Conservation (phyloP, 2,329 filamentous ascomycete genomes). For the Fonsecaea nubica region DNA sequence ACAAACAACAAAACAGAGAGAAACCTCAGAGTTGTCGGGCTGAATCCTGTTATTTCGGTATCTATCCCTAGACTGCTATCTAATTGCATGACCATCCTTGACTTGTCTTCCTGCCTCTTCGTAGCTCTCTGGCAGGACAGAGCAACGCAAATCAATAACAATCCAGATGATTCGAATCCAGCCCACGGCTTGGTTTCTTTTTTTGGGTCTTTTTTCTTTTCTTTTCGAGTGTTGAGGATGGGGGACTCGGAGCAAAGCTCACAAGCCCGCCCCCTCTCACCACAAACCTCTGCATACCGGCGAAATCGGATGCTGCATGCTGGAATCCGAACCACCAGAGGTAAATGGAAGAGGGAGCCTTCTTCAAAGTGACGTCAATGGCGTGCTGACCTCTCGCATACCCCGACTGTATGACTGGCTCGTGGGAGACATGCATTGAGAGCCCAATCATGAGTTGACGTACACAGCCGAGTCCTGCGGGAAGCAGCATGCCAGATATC, state of each 20-base stretch:
- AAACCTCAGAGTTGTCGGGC: constrained; percentile 16
- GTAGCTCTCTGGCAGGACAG: background rate
- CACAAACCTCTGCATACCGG: constrained; percentile 32
- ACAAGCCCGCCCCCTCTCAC: constrained; percentile 26
- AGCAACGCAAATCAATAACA: background rate
- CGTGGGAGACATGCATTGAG: constrained; percentile 23
- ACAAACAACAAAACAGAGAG: background rate
- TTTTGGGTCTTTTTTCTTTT: constrained; percentile 14
- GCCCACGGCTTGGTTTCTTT: constrained; percentile 28
- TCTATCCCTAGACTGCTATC: constrained; percentile 1
- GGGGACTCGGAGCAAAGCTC: constrained; percentile 25
- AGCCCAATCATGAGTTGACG: constrained; percentile 21
- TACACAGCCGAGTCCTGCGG: background rate
- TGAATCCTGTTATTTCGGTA: constrained; percentile 23
- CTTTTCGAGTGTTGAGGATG: constrained; percentile 6
- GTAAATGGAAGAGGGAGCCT: constrained; percentile 24
- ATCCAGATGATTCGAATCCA: constrained; percentile 15
- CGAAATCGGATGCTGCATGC: constrained; percentile 30
- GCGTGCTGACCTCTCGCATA: background rate
- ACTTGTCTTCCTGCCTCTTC: background rate
- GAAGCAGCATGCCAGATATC: constrained; percentile 12
- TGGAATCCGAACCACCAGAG: constrained; percentile 29
- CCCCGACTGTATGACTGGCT: constrained; percentile 23
- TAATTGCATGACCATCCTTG: background rate
- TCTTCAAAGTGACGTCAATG: constrained; percentile 22